Conservation (phyloP, 306 rosid genomes). For the Cicer bijugum region DNA sequence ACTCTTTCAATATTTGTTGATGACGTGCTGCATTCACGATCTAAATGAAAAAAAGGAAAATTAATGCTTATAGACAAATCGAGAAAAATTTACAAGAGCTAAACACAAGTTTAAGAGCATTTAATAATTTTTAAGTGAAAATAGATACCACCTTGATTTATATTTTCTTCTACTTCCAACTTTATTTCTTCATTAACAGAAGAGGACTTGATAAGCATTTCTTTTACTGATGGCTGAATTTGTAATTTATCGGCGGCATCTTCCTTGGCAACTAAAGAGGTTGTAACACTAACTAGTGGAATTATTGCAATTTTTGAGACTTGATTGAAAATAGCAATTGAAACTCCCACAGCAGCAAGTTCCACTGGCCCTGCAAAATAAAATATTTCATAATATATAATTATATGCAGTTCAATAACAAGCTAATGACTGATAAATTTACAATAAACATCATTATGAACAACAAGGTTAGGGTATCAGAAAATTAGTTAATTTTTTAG, state of each 20-base stretch:
- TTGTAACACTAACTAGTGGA: constrained; percentile 85
- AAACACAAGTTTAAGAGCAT: constrained; percentile 8
- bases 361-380: constrained; percentile 69
- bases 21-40: constrained; percentile 38
- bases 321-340: constrained; percentile 89
- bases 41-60: constrained; percentile 3
- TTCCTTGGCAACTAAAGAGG: constrained; percentile 91
- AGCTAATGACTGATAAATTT: not conserved
- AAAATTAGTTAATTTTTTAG: not conserved
- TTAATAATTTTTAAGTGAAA: not conserved
- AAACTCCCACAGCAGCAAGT: constrained; percentile 91
- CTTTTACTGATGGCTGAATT: constrained; percentile 35
- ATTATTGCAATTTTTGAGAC: constrained; percentile 78
- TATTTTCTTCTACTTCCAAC: constrained; percentile 33
- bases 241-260: constrained; percentile 52
- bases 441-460: not conserved
- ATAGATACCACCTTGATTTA: constrained; percentile 39
- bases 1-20: constrained; percentile 31
- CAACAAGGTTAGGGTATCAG: not conserved
- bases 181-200: not conserved
- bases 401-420: not conserved
- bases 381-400: not conserved
- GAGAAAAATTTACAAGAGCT: constrained; percentile 10
- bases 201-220: constrained; percentile 35
- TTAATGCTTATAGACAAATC: not conserved